Base-by-base conservation (phyloP, 73 alveolate species). In the Blepharisma stoltei region DNA sequence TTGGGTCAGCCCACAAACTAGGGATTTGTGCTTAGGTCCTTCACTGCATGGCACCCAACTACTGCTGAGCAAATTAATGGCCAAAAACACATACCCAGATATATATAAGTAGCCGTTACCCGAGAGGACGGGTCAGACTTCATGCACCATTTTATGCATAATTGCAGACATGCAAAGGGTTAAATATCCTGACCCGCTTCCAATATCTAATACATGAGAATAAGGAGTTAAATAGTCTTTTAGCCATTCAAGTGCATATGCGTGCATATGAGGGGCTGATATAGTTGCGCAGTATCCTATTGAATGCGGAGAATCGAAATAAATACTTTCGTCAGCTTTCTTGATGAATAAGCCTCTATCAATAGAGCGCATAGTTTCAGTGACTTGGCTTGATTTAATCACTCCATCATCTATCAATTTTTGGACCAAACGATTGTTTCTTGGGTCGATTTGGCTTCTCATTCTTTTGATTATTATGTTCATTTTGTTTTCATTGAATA, bases 191-290 rank as follows among this genome's bases (percentile, higher is more conserved):
- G 92, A 68, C 48, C 98, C 98, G 25, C 86, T 54, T 0, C 98
- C 98, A 9, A 93, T 81, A 77, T 93, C 98, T 52, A 93, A 73
- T 37, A 88, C 91, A 23, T 67, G 77, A 8, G 87, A 78, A 6
- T 90, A 92, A 41, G 85, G 79, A 3, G 50, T 66, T 0, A 88
- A 80, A 21, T 78, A 60, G 21, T 50, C 78, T 32, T 79, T 25
- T 38, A 93, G 78, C 21, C 54, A 53, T 77, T 84, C 88, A 32
- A 90, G 81, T 7, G 97, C 93, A 82, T 52, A 54, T 3, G 96
- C 97, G 81, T 93, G 98, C 97, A 93, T 91, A 77, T 88, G 96
- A 14, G 98, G 98, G 11, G 98, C 97, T 8, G 97, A 90, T 20
- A 93, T 93, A 6, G 95, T 90, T 44, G 93, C 92, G 60, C 84